Percentiles rank a stretch among this genome's conserved stretches.
Evolutionary conservation across 2,329 filamentous ascomycete species (phyloP).

Genomic region (Didymosphaeria variabile): DNA sequence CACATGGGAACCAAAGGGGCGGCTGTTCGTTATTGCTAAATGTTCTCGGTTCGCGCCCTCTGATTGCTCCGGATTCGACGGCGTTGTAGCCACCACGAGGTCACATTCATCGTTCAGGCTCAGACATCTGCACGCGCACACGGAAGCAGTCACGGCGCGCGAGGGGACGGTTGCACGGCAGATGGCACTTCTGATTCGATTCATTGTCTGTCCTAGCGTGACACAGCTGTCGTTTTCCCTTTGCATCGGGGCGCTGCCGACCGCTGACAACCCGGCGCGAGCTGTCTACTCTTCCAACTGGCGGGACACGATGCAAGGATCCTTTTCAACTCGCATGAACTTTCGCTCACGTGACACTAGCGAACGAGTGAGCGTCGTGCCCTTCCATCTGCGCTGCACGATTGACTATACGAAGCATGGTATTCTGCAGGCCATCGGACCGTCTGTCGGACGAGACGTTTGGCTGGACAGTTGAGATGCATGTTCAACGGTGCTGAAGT

Average conservation of each 20-base stretch:
- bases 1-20: slow-evolving; percentile 1
- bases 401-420: neutral
- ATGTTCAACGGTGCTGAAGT: neutral
- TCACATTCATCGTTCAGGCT: slow-evolving; percentile 23
- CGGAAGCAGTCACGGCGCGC: slow-evolving; percentile 31
- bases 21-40: neutral
- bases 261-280: slow-evolving; percentile 33
- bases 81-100: slow-evolving; percentile 15
- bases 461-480: neutral
- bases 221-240: neutral
- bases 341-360: slow-evolving; percentile 39
- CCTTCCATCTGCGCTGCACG: slow-evolving; percentile 17
- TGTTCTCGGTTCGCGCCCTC: neutral
- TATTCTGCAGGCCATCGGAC: neutral
- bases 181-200: slow-evolving; percentile 27
- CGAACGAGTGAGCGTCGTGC: slow-evolving; percentile 21
- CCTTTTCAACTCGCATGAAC: slow-evolving; percentile 38
- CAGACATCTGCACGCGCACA: slow-evolving; percentile 30
- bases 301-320: slow-evolving; percentile 33
- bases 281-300: slow-evolving; percentile 41
- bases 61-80: neutral
- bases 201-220: neutral
- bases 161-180: slow-evolving; percentile 35
- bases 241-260: slow-evolving; percentile 23
- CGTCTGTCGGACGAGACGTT: neutral